phyloP scores from a whole-genome alignment of 2,329 filamentous ascomycete genomes.

The Colletotrichum sp. region DNA sequence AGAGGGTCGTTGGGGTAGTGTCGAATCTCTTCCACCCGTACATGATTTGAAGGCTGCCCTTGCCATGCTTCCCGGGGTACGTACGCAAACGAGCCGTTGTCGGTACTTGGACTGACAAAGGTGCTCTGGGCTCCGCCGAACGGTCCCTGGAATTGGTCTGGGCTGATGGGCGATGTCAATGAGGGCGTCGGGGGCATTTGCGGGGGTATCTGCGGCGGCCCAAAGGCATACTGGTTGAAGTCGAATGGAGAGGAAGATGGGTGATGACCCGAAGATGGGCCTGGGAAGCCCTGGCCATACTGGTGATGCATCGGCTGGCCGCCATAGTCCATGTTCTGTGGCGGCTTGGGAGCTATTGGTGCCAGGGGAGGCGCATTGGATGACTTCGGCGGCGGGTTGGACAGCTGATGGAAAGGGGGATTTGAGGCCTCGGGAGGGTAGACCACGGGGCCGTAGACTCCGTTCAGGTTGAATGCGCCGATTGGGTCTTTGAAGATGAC shows the following conservation, averaged over 20 bases:
- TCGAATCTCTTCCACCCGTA: neutral
- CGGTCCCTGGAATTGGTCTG: constrained; percentile 18
- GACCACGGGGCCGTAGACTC: constrained; percentile 47
- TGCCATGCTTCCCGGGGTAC: neutral
- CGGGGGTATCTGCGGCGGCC: neutral
- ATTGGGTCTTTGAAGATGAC: constrained; percentile 80
- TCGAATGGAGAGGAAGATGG: constrained; percentile 15
- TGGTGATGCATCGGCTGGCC: constrained; percentile 28
- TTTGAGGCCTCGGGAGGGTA: constrained; percentile 51
- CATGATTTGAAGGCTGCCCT: neutral
- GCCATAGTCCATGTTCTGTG: constrained; percentile 37
- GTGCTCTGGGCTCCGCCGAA: neutral
- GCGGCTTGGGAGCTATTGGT: constrained; percentile 59
- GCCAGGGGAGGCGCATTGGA: constrained; percentile 43
- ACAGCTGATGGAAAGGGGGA: constrained; percentile 50
- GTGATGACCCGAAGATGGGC: constrained; percentile 20
- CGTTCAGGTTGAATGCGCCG: constrained; percentile 56
- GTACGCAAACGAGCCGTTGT: neutral
- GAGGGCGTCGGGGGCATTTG: constrained; percentile 18
- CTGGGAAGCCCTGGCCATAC: constrained; percentile 32
- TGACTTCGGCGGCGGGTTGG: constrained; percentile 43
- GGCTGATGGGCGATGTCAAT: constrained; percentile 7
- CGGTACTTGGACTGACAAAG: constrained; percentile 5
- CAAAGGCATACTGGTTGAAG: constrained; percentile 27
- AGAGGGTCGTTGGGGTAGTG: neutral